phyloP scores from a whole-genome alignment of 495 filamentous ascomycete genomes.

The Parathielavia hyrcaniae region DNA sequence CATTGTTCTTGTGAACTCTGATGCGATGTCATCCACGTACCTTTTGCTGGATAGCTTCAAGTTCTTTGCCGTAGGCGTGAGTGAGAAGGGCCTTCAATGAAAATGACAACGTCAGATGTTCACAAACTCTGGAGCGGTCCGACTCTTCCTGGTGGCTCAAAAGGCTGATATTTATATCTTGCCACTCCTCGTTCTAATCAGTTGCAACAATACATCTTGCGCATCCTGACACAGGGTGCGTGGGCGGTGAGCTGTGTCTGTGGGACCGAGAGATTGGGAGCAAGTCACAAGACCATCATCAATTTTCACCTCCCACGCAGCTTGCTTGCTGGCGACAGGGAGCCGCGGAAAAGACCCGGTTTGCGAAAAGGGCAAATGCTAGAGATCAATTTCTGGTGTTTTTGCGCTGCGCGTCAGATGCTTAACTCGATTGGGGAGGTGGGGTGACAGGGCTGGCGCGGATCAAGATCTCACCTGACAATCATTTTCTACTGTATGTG shows the following conservation, averaged over 20 bases:
- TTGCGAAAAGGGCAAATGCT: conserved; percentile 17
- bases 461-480: conserved; percentile 2
- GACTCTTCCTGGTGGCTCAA: not conserved
- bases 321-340: conserved; percentile 6
- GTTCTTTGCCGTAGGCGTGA: not conserved
- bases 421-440: conserved; percentile 16
- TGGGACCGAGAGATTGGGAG: conserved; percentile 19
- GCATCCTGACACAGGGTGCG: conserved; percentile 7
- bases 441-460: conserved; percentile 11
- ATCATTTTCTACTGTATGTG: too few relatives aligned
- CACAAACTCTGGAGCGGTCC: not conserved
- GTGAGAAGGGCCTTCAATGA: not conserved
- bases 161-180: conserved; percentile 8
- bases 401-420: not conserved
- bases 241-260: conserved; percentile 20
- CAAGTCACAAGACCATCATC: conserved; percentile 22
- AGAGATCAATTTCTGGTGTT: conserved; percentile 8
- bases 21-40: not conserved
- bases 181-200: not conserved
- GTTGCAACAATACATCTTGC: conserved; percentile 2
- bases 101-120: not conserved
- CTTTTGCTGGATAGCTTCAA: not conserved
- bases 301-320: conserved; percentile 15
- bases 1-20: too few relatives aligned
- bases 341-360: conserved; percentile 11